Evolutionary conservation across 441 rosid genomes (phyloP).

Genomic region (Gossypium lobatum): DNA sequence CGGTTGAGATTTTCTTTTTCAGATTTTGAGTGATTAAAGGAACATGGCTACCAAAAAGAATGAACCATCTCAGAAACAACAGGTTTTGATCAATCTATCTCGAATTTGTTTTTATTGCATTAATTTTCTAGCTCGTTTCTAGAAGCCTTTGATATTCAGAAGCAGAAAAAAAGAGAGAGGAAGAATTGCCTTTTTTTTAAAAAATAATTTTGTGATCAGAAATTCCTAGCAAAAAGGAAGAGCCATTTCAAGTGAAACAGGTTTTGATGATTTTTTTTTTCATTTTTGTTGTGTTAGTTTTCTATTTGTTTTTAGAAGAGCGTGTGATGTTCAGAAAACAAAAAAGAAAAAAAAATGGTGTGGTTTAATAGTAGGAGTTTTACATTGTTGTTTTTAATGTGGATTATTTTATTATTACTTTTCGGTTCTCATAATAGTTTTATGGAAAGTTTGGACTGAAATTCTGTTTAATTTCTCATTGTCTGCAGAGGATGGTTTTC

Average conservation of each 20-base stretch:
- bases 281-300: not conserved
- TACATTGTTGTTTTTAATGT: not conserved
- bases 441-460: not conserved
- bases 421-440: not conserved
- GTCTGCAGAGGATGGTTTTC: not conserved
- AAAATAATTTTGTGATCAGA: not conserved
- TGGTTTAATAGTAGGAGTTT: not conserved
- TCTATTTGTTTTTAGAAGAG: not conserved
- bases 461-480: not conserved
- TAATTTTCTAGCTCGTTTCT: not conserved
- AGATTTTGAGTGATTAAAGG: conserved; percentile 18
- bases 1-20: conserved; percentile 2
- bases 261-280: not conserved
- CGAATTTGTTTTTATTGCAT: not conserved
- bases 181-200: not conserved
- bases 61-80: conserved; percentile 31
- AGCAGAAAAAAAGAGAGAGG: not conserved
- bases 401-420: not conserved
- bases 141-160: not conserved
- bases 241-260: conserved; percentile 29
- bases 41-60: conserved; percentile 29
- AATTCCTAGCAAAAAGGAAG: conserved; percentile 33
- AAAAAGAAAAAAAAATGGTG: too few relatives aligned
- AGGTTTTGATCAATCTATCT: conserved; percentile 6
- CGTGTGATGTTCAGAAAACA: not conserved